phyloP scores from a whole-genome alignment of 2,329 filamentous ascomycete genomes.

The Fonsecaea monophora region DNA sequence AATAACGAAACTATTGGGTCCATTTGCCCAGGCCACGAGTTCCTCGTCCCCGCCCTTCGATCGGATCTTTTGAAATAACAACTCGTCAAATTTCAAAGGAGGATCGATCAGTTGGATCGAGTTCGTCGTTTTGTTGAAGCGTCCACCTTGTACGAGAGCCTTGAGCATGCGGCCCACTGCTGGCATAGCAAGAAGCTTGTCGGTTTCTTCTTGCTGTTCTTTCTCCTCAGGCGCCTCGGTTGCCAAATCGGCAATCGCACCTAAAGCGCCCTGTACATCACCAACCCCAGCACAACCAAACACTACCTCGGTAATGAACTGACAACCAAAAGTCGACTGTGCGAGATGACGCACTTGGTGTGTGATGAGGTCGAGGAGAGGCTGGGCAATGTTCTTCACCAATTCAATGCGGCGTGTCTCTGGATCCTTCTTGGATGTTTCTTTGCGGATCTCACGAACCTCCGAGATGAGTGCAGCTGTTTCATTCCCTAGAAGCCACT shows the following conservation, averaged over 20 bases:
- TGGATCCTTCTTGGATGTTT: slow-evolving; percentile 91
- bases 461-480: slow-evolving; percentile 77
- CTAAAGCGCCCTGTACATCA: slow-evolving; percentile 76
- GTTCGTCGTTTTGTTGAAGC: slow-evolving; percentile 77
- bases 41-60: slow-evolving; percentile 59
- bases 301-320: slow-evolving; percentile 82
- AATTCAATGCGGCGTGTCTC: slow-evolving; percentile 77
- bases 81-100: slow-evolving; percentile 77
- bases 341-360: slow-evolving; percentile 72
- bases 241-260: slow-evolving; percentile 64
- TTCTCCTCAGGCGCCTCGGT: slow-evolving; percentile 50
- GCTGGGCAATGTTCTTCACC: slow-evolving; percentile 73
- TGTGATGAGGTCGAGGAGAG: slow-evolving; percentile 75
- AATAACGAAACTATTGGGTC: slow-evolving; percentile 84
- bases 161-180: slow-evolving; percentile 85
- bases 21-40: slow-evolving; percentile 82
- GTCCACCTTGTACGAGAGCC: slow-evolving; percentile 85
- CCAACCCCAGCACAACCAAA: slow-evolving; percentile 69
- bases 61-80: slow-evolving; percentile 78
- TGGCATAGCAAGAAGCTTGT: slow-evolving; percentile 66
- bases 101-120: slow-evolving; percentile 72
- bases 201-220: slow-evolving; percentile 49
- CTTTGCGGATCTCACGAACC: slow-evolving; percentile 77
- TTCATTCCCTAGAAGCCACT: slow-evolving; percentile 66
- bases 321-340: slow-evolving; percentile 80